Evolutionary conservation across 352 stramenopile species (phyloP).

Genomic region (Globisporangium spinosum): DNA sequence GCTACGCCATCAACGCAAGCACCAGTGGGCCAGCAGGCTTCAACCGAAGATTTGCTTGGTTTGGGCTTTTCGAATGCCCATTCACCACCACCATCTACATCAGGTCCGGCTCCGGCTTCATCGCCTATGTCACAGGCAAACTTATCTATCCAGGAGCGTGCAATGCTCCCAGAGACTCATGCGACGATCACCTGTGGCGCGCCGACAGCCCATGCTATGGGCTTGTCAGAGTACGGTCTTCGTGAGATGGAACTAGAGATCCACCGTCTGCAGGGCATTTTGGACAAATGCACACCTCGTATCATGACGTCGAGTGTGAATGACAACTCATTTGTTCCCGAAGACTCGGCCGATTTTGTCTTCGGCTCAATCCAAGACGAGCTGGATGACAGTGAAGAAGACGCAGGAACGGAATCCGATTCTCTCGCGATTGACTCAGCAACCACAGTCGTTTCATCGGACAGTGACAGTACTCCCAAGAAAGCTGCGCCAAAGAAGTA

Average conservation of each 20-base stretch:
- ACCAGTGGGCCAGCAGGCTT: conserved; percentile 27
- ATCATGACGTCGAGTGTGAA: conserved; percentile 27
- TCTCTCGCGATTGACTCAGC: conserved; percentile 16
- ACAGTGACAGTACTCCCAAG: conserved; percentile 17
- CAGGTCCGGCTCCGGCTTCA: not conserved
- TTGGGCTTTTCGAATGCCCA: conserved; percentile 27
- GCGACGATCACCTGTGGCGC: conserved; percentile 76
- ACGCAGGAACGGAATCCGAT: not conserved
- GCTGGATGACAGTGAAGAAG: conserved; percentile 33
- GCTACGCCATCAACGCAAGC: conserved; percentile 12
- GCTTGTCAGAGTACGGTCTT: conserved; percentile 65
- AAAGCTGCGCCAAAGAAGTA: conserved; percentile 40
- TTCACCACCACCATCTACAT: not conserved
- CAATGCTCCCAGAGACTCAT: conserved; percentile 53
- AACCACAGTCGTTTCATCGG: conserved; percentile 15
- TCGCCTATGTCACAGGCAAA: conserved; percentile 11
- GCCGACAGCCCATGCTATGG: conserved; percentile 78
- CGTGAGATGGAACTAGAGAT: conserved; percentile 85
- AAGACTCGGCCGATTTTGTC: conserved; percentile 48
- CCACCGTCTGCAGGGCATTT: conserved; percentile 49
- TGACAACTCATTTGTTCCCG: conserved; percentile 35
- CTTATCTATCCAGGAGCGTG: conserved; percentile 34
- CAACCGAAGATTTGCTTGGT: conserved; percentile 55
- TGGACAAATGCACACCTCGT: conserved; percentile 59
- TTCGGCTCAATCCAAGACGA: conserved; percentile 52